Evolutionary conservation across 2,329 filamentous ascomycete species (phyloP).

Genomic region (Ilyonectria robusta): DNA sequence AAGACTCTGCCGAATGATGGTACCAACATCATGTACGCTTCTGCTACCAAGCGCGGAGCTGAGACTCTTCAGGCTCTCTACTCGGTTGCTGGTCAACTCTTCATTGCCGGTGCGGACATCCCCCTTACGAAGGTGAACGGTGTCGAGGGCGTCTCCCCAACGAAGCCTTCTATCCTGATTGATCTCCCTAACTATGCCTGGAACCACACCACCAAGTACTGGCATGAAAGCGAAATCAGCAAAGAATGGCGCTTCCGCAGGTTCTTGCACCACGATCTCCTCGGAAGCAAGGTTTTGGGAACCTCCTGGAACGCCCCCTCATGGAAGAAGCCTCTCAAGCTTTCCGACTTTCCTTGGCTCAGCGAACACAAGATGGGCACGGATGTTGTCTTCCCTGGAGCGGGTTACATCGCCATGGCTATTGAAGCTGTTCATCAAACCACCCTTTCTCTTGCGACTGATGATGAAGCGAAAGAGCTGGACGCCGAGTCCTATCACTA

Average conservation of each 20-base stretch:
- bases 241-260: constrained; percentile 53
- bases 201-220: constrained; percentile 60
- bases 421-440: constrained; percentile 55
- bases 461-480: constrained; percentile 2
- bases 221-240: constrained; percentile 58
- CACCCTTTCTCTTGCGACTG: constrained; percentile 1
- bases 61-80: constrained; percentile 12
- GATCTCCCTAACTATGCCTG: constrained; percentile 62
- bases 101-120: constrained; percentile 14
- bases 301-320: constrained; percentile 51
- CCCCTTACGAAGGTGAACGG: constrained; percentile 19
- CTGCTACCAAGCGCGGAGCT: constrained; percentile 9
- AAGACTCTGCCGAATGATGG: constrained; percentile 28
- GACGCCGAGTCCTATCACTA: constrained; percentile 10
- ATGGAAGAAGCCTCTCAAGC: constrained; percentile 56
- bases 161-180: constrained; percentile 42
- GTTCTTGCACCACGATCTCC: constrained; percentile 58
- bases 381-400: constrained; percentile 57
- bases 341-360: constrained; percentile 58
- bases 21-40: constrained; percentile 10
- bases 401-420: constrained; percentile 58
- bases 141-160: not conserved
- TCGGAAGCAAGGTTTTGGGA: constrained; percentile 54
- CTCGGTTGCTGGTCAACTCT: constrained; percentile 17
- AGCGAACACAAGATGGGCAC: constrained; percentile 59